These are phyloP conservation scores for Baorangia bicolor DNA, from an alignment of 768 basidiomycete species.

Conservation along the genomic window DNA sequence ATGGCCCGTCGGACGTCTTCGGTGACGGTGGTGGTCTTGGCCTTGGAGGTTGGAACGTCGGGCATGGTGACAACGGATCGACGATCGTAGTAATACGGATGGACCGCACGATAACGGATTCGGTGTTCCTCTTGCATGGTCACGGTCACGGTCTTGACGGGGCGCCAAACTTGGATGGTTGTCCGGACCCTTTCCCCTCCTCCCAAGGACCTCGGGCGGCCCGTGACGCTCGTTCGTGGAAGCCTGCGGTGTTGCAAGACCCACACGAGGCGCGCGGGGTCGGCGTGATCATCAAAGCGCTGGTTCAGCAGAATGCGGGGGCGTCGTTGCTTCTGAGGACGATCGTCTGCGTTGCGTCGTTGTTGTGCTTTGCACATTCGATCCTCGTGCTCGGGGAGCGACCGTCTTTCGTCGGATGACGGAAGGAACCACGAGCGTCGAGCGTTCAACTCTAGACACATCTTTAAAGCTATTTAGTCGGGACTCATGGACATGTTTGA, in stretches of 20 bases:
- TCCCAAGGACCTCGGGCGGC: not conserved
- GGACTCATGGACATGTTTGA: not conserved
- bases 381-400: conserved; percentile 1
- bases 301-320: conserved; percentile 14
- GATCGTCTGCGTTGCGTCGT: not conserved
- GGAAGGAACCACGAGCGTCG: no score
- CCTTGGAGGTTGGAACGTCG: no score
- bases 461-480: not conserved
- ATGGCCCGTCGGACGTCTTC: not conserved
- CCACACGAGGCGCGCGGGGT: conserved; percentile 16
- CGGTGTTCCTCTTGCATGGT: no score
- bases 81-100: no score
- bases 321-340: conserved; percentile 9
- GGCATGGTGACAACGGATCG: no score
- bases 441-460: no score
- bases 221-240: not conserved
- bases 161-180: not conserved
- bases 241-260: not conserved
- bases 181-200: not conserved
- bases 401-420: not conserved
- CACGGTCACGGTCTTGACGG: not conserved
- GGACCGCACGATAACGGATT: no score
- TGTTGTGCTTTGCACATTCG: conserved; percentile 5
- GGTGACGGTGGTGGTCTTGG: no score
- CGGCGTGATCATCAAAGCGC: conserved; percentile 18